Base-by-base conservation (phyloP, 768 basidiomycete species). In the Sutorius australiensis region DNA sequence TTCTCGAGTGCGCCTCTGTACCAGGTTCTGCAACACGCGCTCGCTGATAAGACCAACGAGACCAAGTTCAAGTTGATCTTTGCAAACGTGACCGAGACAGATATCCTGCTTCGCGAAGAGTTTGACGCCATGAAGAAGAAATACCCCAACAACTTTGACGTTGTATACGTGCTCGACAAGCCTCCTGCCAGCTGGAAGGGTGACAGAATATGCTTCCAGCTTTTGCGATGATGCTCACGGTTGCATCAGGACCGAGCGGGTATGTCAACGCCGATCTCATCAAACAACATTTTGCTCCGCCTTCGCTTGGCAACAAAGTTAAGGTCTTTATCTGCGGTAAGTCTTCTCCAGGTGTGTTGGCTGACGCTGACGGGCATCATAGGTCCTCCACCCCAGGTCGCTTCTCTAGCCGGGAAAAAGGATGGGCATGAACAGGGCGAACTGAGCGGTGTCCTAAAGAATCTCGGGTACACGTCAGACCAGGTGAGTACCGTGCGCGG, bases 61-160 rank as follows among this genome's bases (percentile, higher is more conserved):
- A 98, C 97, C 55, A 93, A 93, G 63, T 97, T 92, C 77, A 95
- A 86, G 43, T 77, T 98, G 50, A 74, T 99, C 61, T 98, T 89
- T 72, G 86, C 90, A 36, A 98, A 98, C 69, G 80, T 93, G 36
- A 82, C 92, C 13, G 91, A 93, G 67, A 77, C 80, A 48, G 97
- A 99, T 67, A 97, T 99, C 57, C 83, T 95, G 48, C 80, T 95
- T 56, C 83, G 86, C 48, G 80, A 88, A 64, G 84, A 87, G 60
- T 77, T 92, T 57, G 89, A 92, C 55, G 71, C 69, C 8, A 74
- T 90, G 62, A 80, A 83, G 73, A 80, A 80, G 63, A 80, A 83
- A 58, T 74, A 86, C 71, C 86, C 88, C 10, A 69, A 82, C 46
- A 85, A 74, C 57, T 80, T 98, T 65, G 82, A 93, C 55, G 77